Evolutionary conservation across 2,329 filamentous ascomycete genomes (phyloP), one percentile per base, ranked within the genome.

Genomic region (Xylariaceae sp.): DNA sequence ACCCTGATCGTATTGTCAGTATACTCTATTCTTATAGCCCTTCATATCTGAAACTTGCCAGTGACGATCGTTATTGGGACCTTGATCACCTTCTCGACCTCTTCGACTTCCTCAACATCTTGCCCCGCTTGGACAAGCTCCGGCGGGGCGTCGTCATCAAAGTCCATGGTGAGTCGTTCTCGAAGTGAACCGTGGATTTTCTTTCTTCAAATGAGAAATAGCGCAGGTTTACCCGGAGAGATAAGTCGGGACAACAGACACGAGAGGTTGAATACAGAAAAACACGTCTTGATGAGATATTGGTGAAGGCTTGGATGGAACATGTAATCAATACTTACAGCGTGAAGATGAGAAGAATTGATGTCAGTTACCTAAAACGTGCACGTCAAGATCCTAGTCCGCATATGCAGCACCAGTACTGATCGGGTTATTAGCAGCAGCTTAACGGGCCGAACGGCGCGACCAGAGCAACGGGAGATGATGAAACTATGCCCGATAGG

Each of bases 1-100:
- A 99, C 2, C 94, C 91, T 94, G 63, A 34, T 17, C 10, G n/a
- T 6, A 11, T 30, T 44, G 37, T 64, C 51, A 68, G 61, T 51
- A 53, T 15, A 17, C 10, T 42, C 30, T 4, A 17, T 50, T 34
- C 6, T 55, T 18, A 11, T 45, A 8, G 8, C n/a, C 9, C 51
- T 4, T 17, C 11, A 6, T 42, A 3, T 53, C 17, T 7, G 48
- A 47, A 17, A 63, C 73, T 62, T 77, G 86, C 87, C 90, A 56
- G 90, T 94, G 8, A 94, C 88, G 63, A 94, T 92, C 0, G 90
- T 93, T 64, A 94, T 90, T 15, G 90, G 90, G 1, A 93, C 90
- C 74, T 88, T 91, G 61, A 83, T 74, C 6, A 76, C 73, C 52
- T 80, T 78, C 62, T 85, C 82, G 51, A 81, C 77, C 15, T 78